phyloP scores from a whole-genome alignment of 2,329 filamentous ascomycete genomes.

The Fusarium irregulare region DNA sequence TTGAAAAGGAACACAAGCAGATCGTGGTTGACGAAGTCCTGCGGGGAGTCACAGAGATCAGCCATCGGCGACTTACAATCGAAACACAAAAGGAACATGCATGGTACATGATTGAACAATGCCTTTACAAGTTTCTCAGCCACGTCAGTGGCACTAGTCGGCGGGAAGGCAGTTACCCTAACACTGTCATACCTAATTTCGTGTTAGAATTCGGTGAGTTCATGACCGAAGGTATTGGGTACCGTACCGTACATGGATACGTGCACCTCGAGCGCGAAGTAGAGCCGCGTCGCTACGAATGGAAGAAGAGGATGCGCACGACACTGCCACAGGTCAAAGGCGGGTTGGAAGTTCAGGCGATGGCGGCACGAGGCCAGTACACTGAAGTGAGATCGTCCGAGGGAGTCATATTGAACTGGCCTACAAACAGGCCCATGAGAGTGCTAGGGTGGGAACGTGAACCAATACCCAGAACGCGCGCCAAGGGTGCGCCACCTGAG shows the following conservation, averaged over 20 bases:
- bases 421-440: slow-evolving; percentile 34
- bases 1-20: slow-evolving; percentile 43
- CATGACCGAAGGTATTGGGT: slow-evolving; percentile 46
- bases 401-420: slow-evolving; percentile 36
- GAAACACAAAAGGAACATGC: slow-evolving; percentile 50
- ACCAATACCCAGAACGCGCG: slow-evolving; percentile 36
- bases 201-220: slow-evolving; percentile 51
- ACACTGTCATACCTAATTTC: slow-evolving; percentile 47
- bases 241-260: slow-evolving; percentile 50
- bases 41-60: slow-evolving; percentile 29
- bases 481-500: slow-evolving; percentile 38
- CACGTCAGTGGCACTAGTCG: slow-evolving; percentile 28
- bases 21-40: slow-evolving; percentile 51
- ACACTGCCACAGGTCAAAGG: slow-evolving; percentile 46
- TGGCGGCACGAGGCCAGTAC: slow-evolving; percentile 27
- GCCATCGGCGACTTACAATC: slow-evolving; percentile 45
- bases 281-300: slow-evolving; percentile 37
- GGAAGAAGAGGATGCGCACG: slow-evolving; percentile 34
- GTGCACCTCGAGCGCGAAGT: slow-evolving; percentile 45
- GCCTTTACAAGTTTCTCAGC: slow-evolving; percentile 46
- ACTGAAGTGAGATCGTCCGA: slow-evolving; percentile 22
- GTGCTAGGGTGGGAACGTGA: slow-evolving; percentile 44
- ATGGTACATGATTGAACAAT: slow-evolving; percentile 47
- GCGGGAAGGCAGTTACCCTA: slow-evolving; percentile 40
- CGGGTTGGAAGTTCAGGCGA: slow-evolving; percentile 12